A percentile compares a stretch with the other conserved stretches of the same genome.
phyloP scores from a whole-genome alignment of 345 rosid species.

The Psidium guajava region DNA sequence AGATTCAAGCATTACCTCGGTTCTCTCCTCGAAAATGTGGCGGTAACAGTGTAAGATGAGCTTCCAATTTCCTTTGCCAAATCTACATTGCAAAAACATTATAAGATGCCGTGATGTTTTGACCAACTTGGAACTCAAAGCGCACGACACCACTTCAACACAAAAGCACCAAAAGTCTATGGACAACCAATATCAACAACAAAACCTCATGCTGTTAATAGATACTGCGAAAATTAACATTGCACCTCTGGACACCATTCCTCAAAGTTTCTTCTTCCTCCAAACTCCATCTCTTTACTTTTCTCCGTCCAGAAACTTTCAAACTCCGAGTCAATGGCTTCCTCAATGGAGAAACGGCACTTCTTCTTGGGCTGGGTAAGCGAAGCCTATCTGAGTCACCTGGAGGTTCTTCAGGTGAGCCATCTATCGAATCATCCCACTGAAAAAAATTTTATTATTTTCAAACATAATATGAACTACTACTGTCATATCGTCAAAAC shows the following conservation, averaged over 20 bases:
- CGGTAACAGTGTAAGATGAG: constrained; percentile 16
- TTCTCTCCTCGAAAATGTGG: constrained; percentile 23
- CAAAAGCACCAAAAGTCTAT: not conserved
- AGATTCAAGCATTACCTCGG: constrained; percentile 13
- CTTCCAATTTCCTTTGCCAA: constrained; percentile 41
- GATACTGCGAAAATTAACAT: not conserved
- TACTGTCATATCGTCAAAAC: not conserved
- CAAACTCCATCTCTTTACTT: constrained; percentile 26
- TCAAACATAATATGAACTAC: not conserved
- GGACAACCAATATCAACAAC: not conserved
- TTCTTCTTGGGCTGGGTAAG: constrained; percentile 9
- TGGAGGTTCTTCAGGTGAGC: constrained; percentile 11
- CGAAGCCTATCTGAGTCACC: not conserved
- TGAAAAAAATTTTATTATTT: constrained; percentile 1
- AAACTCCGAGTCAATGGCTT: not conserved
- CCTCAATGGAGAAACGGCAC: constrained; percentile 11
- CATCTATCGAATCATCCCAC: constrained; percentile 39
- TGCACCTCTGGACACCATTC: constrained; percentile 26
- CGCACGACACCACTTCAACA: not conserved
- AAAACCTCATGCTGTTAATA: not conserved
- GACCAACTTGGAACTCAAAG: not conserved
- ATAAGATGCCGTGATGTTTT: not conserved
- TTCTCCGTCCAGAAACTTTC: constrained; percentile 15
- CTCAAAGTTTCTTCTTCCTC: constrained; percentile 51
- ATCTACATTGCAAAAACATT: constrained; percentile 11